Conservation (phyloP, 164 flowering plant species). For the Houttuynia cordata region DNA sequence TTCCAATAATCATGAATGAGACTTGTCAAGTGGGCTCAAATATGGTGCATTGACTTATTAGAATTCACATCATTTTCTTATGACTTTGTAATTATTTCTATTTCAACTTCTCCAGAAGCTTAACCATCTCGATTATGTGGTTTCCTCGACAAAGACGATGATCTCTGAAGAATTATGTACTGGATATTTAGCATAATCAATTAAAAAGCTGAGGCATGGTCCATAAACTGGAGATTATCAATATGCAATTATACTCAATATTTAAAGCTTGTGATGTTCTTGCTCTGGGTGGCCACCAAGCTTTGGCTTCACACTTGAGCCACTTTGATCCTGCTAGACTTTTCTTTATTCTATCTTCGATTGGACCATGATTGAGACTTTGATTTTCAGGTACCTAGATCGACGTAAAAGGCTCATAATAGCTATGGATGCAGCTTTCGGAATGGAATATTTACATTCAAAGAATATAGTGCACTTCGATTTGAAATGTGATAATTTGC, state of each 20-base stretch:
- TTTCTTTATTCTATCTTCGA: background rate
- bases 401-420: slow-evolving; percentile 74
- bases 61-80: background rate
- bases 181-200: background rate
- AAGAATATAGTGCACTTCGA: slow-evolving; percentile 95
- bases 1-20: background rate
- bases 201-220: background rate
- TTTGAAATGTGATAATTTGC: slow-evolving; percentile 89
- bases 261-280: background rate
- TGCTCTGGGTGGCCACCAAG: background rate
- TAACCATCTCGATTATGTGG: background rate
- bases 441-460: slow-evolving; percentile 95
- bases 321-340: background rate
- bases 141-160: background rate
- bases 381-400: slow-evolving; percentile 58
- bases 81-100: background rate
- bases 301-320: background rate
- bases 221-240: background rate
- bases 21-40: background rate
- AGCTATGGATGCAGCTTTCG: slow-evolving; percentile 99
- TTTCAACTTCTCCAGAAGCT: background rate
- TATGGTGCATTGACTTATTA: background rate
- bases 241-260: too few relatives aligned
- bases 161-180: too few relatives aligned
- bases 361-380: background rate